These are phyloP conservation scores for Psilocybe sp. DNA, from an alignment of 768 basidiomycete genomes.

Conservation along the genomic window DNA sequence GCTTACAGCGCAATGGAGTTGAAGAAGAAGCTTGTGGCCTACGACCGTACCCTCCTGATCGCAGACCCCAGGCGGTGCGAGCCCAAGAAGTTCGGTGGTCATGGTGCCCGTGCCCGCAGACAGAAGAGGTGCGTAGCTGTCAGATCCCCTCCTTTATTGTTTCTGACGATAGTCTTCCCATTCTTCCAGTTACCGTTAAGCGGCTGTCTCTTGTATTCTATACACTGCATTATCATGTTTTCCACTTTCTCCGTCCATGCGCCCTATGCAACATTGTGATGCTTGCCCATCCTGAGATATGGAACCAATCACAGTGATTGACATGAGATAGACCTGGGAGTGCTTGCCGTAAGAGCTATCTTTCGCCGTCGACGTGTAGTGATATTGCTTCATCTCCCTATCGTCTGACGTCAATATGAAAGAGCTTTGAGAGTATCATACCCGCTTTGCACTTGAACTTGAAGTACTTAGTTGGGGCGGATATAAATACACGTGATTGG, in stretches of 20 bases:
- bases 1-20: slow-evolving; percentile 95
- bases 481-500: too few species aligned
- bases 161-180: slow-evolving; percentile 1
- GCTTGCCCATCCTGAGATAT: too few species aligned
- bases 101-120: slow-evolving; percentile 96
- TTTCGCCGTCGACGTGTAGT: too few species aligned
- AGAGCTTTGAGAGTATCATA: too few species aligned
- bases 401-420: too few species aligned
- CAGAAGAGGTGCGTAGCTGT: slow-evolving; percentile 78
- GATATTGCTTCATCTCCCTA: too few species aligned
- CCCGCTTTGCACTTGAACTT: too few species aligned
- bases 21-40: slow-evolving; percentile 96
- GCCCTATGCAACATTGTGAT: slow-evolving; percentile 29
- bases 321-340: too few species aligned
- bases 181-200: slow-evolving; percentile 74
- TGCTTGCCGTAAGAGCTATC: too few species aligned
- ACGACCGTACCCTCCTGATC: slow-evolving; percentile 88
- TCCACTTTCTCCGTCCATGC: slow-evolving; percentile 32
- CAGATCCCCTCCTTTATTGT: not conserved
- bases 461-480: too few species aligned
- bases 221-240: slow-evolving; percentile 44
- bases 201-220: slow-evolving; percentile 31
- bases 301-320: too few species aligned
- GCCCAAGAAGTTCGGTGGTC: slow-evolving; percentile 99
- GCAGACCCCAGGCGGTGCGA: slow-evolving; percentile 97